Conservation (phyloP, 768 basidiomycete species). For the Grammothele lineata region DNA sequence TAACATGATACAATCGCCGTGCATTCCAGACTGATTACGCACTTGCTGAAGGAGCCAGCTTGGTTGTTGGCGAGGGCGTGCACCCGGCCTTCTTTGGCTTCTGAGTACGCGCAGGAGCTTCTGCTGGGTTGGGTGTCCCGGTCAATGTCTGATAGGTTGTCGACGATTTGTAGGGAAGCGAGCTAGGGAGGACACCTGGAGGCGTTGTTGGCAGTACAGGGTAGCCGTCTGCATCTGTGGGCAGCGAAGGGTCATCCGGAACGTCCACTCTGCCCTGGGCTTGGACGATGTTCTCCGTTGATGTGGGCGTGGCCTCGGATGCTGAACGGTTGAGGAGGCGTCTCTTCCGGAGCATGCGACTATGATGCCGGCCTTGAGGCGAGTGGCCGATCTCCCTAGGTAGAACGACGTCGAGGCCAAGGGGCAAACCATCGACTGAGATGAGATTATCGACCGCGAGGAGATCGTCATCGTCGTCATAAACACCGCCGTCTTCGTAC, state of each 20-base stretch:
- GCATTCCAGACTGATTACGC: constrained; percentile 12
- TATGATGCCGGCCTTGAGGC: background rate
- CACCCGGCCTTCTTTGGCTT: too few species aligned
- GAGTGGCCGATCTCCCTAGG: background rate
- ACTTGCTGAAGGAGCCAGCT: constrained; percentile 49
- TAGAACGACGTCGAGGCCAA: background rate
- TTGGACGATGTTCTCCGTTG: constrained; percentile 9
- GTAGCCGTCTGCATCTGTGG: too few species aligned
- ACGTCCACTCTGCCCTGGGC: too few species aligned
- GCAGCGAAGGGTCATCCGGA: too few species aligned
- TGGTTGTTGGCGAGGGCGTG: constrained; percentile 45
- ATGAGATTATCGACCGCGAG: background rate
- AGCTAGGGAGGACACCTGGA: too few species aligned
- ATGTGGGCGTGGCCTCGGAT: background rate
- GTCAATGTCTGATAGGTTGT: constrained; percentile 20
- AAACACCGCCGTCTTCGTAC: constrained; percentile 6
- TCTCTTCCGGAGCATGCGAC: constrained; percentile 15
- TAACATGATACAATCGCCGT: background rate
- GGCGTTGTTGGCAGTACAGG: too few species aligned
- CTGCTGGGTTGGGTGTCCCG: constrained; percentile 19
- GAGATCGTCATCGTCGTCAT: background rate
- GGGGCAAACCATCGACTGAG: too few species aligned
- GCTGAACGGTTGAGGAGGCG: background rate
- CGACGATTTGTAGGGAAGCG: too few species aligned
- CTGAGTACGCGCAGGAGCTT: constrained; percentile 23